phyloP scores from a whole-genome alignment of 164 flowering plant species.

The Magnolia kwangsiensis region DNA sequence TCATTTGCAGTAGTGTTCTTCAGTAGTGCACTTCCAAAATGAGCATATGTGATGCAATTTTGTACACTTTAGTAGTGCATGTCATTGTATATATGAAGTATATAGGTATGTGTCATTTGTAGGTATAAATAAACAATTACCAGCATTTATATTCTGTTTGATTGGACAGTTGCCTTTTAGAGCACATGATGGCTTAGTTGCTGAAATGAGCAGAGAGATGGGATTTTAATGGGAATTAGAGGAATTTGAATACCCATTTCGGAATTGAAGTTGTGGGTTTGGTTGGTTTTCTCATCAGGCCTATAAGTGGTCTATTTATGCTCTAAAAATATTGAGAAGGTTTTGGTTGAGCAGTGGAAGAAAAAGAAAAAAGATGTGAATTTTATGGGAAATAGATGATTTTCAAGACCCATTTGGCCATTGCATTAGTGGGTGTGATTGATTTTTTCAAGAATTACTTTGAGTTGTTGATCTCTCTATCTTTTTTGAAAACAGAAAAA shows the following conservation, averaged over 20 bases:
- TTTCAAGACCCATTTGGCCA: too few species aligned
- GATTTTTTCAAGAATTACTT: too few species aligned
- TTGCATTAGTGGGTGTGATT: too few species aligned
- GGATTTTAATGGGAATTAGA: too few species aligned
- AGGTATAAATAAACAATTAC: neutral
- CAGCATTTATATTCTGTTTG: neutral
- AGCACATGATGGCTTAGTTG: neutral
- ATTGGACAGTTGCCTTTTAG: neutral
- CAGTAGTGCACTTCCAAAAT: too few species aligned
- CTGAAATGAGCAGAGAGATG: constrained; percentile 19
- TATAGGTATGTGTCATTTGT: too few species aligned
- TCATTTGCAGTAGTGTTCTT: too few species aligned
- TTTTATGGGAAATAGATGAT: too few species aligned
- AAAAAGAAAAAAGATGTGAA: neutral
- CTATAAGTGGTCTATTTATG: neutral
- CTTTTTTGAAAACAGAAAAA: too few species aligned
- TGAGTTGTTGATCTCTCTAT: neutral
- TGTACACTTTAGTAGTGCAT: too few species aligned
- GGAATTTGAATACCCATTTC: constrained; percentile 17
- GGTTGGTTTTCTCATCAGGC: constrained; percentile 25
- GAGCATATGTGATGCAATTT: too few species aligned
- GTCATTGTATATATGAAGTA: too few species aligned
- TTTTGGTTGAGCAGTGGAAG: neutral
- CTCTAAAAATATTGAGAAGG: neutral
- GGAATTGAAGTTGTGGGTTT: constrained; percentile 23